Percentiles rank a stretch among this genome's conserved stretches.
Evolutionary conservation across 495 filamentous ascomycete species (phyloP).

Genomic region (Trichoderma virens): DNA sequence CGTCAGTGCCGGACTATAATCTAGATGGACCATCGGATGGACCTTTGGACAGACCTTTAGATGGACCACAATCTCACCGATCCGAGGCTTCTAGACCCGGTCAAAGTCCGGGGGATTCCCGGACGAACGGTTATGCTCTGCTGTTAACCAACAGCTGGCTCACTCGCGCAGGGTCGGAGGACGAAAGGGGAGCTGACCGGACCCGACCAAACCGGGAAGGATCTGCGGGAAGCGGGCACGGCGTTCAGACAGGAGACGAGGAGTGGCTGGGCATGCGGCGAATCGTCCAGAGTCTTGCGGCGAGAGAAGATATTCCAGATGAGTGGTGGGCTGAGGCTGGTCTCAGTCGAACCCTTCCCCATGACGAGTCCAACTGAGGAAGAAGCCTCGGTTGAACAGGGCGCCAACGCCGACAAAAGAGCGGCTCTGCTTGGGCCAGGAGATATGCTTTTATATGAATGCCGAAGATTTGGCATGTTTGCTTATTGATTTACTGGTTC

Average conservation of each 20-base stretch:
- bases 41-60: no score
- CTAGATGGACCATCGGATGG: not conserved
- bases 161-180: slow-evolving; percentile 14
- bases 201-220: not conserved
- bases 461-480: no score
- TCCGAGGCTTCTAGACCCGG: not conserved
- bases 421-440: not conserved
- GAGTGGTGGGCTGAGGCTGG: slow-evolving; percentile 72
- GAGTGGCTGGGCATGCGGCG: slow-evolving; percentile 58
- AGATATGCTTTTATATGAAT: no score
- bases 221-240: not conserved
- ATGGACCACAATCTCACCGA: not conserved
- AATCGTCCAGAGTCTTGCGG: slow-evolving; percentile 57
- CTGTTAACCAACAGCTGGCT: not conserved
- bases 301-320: slow-evolving; percentile 64
- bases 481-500: no score
- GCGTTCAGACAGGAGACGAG: slow-evolving; percentile 23
- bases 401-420: not conserved
- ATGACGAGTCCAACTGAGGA: slow-evolving; percentile 26
- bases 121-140: not conserved
- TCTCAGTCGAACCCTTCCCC: slow-evolving; percentile 51
- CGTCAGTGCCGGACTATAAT: not conserved
- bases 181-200: slow-evolving; percentile 13
- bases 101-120: not conserved
- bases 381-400: not conserved